Evolutionary conservation across 208 protist genomes (phyloP), one percentile per base, ranked within the genome.

Genomic region (Acanthamoeba castellanii): DNA sequence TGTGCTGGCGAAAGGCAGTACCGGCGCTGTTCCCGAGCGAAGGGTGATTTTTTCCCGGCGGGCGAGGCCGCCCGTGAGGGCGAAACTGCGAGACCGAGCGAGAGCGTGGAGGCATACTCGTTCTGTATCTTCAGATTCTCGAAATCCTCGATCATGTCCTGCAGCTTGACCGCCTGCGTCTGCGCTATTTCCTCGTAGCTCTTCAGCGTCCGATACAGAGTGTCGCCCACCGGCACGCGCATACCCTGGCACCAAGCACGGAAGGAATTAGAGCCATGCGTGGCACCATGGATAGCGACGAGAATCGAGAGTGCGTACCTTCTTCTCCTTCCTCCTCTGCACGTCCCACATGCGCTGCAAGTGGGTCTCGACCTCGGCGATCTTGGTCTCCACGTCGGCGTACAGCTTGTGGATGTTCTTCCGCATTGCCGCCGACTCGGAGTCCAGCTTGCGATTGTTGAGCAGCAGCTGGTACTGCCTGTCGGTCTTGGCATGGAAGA

Each of bases 351-450:
- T 45, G 34, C 64, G 34, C 45, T 70, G 66, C 59, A 93, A 5
- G 88, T 93, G 88, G 59, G 18, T 78, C 34, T 93, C 88, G n/a
- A 93, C 88, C 30, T 93, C 59, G 27, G 59, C 59, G 8, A 93
- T 78, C 45, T 93, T 93, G 30, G 34, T 93, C 27, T 78, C 88
- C 66, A 93, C 57, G 25, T 93, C 59, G 25, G 66, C 20, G 6
- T 30, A 37, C 22, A 78, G 88, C 45, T 76, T 93, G 11, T 93
- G 59, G 8, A 93, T 70, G n/a, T 93, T 93, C n/a, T 52, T 93
- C 27, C 64, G 27, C 88, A 93, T 93, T n/a, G 22, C 64, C n/a
- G 42, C 64, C 18, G 88, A 93, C 34, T 93, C 30, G 2, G 88
- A 8, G 66, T 93, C 88, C 4, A 93, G 47, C 47, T 93, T 93